phyloP scores from a whole-genome alignment of 352 stramenopile species.

The Phytophthora pisi region DNA sequence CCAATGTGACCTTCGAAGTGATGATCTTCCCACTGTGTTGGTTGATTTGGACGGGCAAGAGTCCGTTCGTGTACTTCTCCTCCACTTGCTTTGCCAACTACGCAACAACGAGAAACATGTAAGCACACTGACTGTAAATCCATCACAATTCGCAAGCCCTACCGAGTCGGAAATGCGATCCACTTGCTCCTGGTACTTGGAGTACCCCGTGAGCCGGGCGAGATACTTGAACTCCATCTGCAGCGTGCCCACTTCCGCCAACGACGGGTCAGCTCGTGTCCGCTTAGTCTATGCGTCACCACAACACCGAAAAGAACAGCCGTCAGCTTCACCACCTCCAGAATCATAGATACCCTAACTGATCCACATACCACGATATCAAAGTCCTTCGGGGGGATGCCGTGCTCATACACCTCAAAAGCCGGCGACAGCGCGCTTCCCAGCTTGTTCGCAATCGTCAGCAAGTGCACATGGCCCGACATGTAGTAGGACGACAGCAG shows the following conservation, averaged over 20 bases:
- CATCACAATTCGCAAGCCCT: conserved; percentile 2
- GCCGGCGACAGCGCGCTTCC: conserved; percentile 65
- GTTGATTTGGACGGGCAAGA: conserved; percentile 63
- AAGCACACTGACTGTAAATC: not conserved
- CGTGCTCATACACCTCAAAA: conserved; percentile 56
- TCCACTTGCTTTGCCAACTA: conserved; percentile 61
- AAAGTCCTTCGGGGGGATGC: conserved; percentile 69
- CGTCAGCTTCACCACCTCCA: not conserved
- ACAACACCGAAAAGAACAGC: not conserved
- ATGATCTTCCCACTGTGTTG: conserved; percentile 45
- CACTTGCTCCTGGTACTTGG: conserved; percentile 69
- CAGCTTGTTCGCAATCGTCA: conserved; percentile 66
- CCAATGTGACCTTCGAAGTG: conserved; percentile 67
- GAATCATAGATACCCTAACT: not conserved
- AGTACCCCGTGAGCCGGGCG: conserved; percentile 57
- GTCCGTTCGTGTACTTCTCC: conserved; percentile 57
- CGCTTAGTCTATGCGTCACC: conserved; percentile 37
- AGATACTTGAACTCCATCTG: conserved; percentile 89
- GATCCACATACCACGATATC: conserved; percentile 56
- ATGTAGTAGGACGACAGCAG: conserved; percentile 76
- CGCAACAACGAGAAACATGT: not conserved
- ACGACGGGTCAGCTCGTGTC: conserved; percentile 43
- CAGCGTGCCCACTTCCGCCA: conserved; percentile 73
- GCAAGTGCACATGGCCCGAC: conserved; percentile 58
- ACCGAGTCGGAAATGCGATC: conserved; percentile 75